Evolutionary conservation across 345 rosid genomes (phyloP), one percentile per base, ranked within the genome.

Genomic region (Citrus glauca): DNA sequence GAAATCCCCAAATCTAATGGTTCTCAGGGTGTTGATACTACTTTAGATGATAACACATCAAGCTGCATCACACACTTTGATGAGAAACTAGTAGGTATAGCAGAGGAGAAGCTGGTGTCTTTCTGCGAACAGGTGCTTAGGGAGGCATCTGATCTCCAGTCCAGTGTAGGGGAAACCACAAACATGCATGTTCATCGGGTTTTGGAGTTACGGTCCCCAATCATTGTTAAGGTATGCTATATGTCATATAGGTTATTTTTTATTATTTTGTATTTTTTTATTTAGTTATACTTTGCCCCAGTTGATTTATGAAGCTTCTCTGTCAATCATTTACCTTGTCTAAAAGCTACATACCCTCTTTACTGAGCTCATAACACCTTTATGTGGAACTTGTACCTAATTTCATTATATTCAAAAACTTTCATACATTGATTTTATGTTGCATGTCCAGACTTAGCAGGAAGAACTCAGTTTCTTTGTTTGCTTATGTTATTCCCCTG

Each of bases 101-200:
- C 98, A 20, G 98, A 96, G 90, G 90, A 86, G 78, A 96, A 91
- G 81, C 76, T 96, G 78, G 94, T 89, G 32, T 88, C 98, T 64
- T 91, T 92, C 85, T 96, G 98, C 75, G 98, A 91, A 84, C 95
- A 90, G 77, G 91, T 96, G 55, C 91, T 96, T 33, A 90, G 82
- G 85, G 99, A 94, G 80, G 94, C 95, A 75, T 89, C 98, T 59
- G 93, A 90, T 72, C 89, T 96, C 66, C 98, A 94, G 82, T 90
- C 94, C 69, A 84, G 80, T 60, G 76, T 86, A 16, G 98, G 93
- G 73, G 99, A 92, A 71, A 81, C 89, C 70, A 84, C 94, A 74
- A 91, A 92, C 77, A 88, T 92, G 98, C 91, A 93, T 82, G 82
- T 94, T 74, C 98, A 96, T 80, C 90, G 91, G 59, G 97, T 91